A percentile compares a stretch with the other conserved stretches of the same genome.
Conservation (phyloP, 768 basidiomycete species). For the Pholiota microspora region DNA sequence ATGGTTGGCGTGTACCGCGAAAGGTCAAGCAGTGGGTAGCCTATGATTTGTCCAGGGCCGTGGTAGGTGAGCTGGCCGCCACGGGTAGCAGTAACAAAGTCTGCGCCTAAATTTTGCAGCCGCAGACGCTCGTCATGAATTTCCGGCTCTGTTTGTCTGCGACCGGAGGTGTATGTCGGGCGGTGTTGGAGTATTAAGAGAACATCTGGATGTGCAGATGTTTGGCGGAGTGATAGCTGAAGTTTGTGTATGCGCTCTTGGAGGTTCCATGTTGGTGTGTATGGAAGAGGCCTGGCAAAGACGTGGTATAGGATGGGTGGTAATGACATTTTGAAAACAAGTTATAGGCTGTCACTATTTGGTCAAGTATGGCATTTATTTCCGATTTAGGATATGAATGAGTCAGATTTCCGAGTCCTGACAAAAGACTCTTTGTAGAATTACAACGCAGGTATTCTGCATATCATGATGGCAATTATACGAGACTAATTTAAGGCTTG, state of each 20-base stretch:
- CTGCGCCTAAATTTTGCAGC: slow-evolving; percentile 78
- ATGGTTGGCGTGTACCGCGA: slow-evolving; percentile 71
- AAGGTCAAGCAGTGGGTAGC: slow-evolving; percentile 91
- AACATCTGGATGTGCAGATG: slow-evolving; percentile 50
- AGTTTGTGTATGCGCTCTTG: slow-evolving; percentile 71
- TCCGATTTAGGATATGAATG: background rate
- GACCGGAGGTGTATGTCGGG: slow-evolving; percentile 94
- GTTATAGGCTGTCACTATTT: background rate
- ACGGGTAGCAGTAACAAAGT: slow-evolving; percentile 77
- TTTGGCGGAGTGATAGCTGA: slow-evolving; percentile 52
- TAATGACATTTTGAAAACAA: slow-evolving; percentile 19
- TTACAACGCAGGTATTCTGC: too few relatives aligned
- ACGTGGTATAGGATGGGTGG: slow-evolving; percentile 76
- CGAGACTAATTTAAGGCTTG: too few relatives aligned
- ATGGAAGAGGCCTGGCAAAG: slow-evolving; percentile 79
- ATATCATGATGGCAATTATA: too few relatives aligned
- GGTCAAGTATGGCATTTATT: background rate
- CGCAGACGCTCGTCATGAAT: slow-evolving; percentile 58
- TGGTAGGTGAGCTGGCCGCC: slow-evolving; percentile 97
- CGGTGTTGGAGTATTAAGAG: slow-evolving; percentile 85
- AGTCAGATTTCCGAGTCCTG: slow-evolving; percentile 24
- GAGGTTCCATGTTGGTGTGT: slow-evolving; percentile 60
- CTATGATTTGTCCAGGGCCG: slow-evolving; percentile 95
- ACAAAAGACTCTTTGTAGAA: slow-evolving; percentile 31
- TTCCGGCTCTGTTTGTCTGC: slow-evolving; percentile 70